Percentiles rank a stretch among this genome's conserved stretches.
Conservation (phyloP, 2,329 filamentous ascomycete species). For the Alternaria ventricosa region DNA sequence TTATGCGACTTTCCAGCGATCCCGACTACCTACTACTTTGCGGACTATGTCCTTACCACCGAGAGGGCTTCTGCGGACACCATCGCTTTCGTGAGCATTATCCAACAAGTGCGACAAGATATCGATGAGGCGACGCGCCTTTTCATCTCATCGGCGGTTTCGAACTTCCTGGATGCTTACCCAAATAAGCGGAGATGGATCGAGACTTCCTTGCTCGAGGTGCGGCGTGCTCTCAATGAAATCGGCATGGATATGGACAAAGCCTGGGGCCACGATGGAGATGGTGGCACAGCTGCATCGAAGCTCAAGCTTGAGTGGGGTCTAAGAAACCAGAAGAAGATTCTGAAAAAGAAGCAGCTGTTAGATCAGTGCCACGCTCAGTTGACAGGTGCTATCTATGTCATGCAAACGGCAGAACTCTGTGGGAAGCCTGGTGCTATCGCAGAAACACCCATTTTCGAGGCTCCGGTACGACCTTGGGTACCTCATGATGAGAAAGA, state of each 20-base stretch:
- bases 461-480: conserved; percentile 33
- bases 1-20: conserved; percentile 25
- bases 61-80: conserved; percentile 33
- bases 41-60: conserved; percentile 31
- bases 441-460: conserved; percentile 22
- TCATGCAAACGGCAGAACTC: conserved; percentile 37
- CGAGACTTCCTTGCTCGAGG: conserved; percentile 30
- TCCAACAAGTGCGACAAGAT: conserved; percentile 37
- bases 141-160: conserved; percentile 22
- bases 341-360: conserved; percentile 25
- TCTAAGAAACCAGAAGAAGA: conserved; percentile 35
- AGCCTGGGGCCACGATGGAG: conserved; percentile 28
- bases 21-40: conserved; percentile 35
- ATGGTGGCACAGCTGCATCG: conserved; percentile 25
- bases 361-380: conserved; percentile 36
- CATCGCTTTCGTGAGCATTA: conserved; percentile 29
- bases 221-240: conserved; percentile 34
- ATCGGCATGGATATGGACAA: conserved; percentile 39
- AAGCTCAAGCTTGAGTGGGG: conserved; percentile 41
- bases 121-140: conserved; percentile 37
- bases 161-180: conserved; percentile 28
- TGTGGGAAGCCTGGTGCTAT: conserved; percentile 15
- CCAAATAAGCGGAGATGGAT: conserved; percentile 35
- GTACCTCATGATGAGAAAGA: conserved; percentile 14
- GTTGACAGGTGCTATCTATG: conserved; percentile 33